phyloP scores from a whole-genome alignment of 352 stramenopile genomes.

The Phytophthora syringae region DNA sequence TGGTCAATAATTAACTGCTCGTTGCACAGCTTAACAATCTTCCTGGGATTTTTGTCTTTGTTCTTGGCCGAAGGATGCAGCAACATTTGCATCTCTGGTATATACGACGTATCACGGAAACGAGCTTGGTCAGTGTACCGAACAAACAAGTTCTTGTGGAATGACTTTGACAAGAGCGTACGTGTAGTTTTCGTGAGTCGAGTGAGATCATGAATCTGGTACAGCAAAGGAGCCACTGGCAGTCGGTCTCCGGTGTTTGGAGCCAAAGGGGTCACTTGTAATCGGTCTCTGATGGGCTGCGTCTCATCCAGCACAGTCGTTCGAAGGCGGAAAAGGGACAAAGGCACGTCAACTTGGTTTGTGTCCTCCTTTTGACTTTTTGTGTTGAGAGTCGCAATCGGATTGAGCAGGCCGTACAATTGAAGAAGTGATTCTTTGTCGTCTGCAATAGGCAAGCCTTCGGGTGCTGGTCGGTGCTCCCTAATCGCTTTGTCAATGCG shows the following conservation, averaged over 20 bases:
- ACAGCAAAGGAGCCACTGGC: not conserved
- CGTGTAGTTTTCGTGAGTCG: not conserved
- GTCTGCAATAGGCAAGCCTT: slow-evolving; percentile 3
- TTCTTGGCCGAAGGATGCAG: slow-evolving; percentile 14
- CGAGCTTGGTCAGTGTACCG: slow-evolving; percentile 4
- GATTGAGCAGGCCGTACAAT: slow-evolving; percentile 7
- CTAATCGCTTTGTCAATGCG: slow-evolving; percentile 9
- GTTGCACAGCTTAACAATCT: slow-evolving; percentile 13
- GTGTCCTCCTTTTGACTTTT: slow-evolving; percentile 9
- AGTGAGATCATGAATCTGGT: not conserved
- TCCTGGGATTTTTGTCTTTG: not conserved
- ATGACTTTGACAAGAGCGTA: not conserved
- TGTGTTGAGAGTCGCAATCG: not conserved
- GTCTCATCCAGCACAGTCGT: not conserved
- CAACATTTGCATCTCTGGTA: slow-evolving; percentile 17
- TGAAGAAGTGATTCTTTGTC: slow-evolving; percentile 12
- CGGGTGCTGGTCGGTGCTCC: slow-evolving; percentile 1
- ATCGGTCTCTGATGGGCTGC: not conserved
- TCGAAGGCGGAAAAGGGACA: slow-evolving; percentile 2
- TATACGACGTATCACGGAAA: not conserved
- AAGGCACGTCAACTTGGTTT: slow-evolving; percentile 9
- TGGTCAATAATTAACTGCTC: slow-evolving; percentile 15
- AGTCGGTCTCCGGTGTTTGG: too few relatives aligned
- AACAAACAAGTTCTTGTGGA: not conserved
- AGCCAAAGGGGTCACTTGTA: not conserved